Percentiles rank a stretch among this genome's conserved stretches.
Evolutionary conservation across 2,329 filamentous ascomycete species (phyloP).

Genomic region (Rhytidhysteron rufulum): DNA sequence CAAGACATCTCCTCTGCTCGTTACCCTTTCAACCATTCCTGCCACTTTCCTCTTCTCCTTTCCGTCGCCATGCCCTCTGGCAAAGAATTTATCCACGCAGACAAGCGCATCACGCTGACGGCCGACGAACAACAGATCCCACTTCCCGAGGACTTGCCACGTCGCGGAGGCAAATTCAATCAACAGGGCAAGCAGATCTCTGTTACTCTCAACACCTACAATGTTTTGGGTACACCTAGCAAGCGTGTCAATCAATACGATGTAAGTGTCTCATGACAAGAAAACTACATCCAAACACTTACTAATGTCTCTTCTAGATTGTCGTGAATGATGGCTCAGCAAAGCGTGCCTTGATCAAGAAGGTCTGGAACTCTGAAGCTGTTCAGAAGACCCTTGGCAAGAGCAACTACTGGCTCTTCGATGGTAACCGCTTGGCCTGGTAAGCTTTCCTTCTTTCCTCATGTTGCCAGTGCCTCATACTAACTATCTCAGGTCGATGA

Average conservation of each 20-base stretch:
- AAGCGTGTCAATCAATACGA: conserved; percentile 78
- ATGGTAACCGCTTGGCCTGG: conserved; percentile 87
- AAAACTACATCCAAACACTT: not conserved
- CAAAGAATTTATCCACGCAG: conserved; percentile 14
- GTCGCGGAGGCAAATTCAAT: conserved; percentile 35
- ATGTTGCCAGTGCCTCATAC: conserved; percentile 5
- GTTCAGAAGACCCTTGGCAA: conserved; percentile 54
- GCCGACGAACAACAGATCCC: conserved; percentile 22
- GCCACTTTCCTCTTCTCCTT: not conserved
- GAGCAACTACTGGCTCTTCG: conserved; percentile 63
- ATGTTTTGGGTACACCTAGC: conserved; percentile 58
- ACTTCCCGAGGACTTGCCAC: conserved; percentile 23
- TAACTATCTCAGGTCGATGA: conserved; percentile 19
- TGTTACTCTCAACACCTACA: conserved; percentile 68
- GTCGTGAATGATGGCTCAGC: conserved; percentile 59
- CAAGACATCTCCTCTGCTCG: conserved; percentile 4
- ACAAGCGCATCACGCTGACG: conserved; percentile 15
- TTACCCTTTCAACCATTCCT: conserved; percentile 1
- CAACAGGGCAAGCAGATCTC: conserved; percentile 36
- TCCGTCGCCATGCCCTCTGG: not conserved
- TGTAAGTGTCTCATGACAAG: conserved; percentile 50
- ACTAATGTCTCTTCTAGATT: conserved; percentile 50
- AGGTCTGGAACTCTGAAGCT: conserved; percentile 66
- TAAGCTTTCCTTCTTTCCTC: conserved; percentile 36
- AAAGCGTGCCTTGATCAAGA: conserved; percentile 66